phyloP scores from a whole-genome alignment of 139 green algal species.

The Axilococcus clingmanii region DNA sequence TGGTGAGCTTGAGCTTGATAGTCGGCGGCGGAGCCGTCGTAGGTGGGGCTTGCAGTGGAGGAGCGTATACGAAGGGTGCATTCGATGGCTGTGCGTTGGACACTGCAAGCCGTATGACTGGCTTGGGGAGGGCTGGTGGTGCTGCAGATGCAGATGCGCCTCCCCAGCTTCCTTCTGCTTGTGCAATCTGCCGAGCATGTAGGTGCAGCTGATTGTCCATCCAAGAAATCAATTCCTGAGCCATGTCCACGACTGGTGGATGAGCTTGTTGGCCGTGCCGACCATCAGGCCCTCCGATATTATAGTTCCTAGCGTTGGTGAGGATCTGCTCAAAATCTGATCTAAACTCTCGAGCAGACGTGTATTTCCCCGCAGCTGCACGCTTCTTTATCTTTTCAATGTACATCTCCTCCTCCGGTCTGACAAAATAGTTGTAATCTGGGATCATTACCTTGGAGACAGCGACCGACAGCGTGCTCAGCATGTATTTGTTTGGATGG shows the following conservation, averaged over 20 bases:
- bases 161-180: not conserved
- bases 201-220: not conserved
- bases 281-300: too few relatives aligned
- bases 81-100: too few relatives aligned
- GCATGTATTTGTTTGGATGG: not conserved
- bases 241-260: too few relatives aligned
- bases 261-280: too few relatives aligned
- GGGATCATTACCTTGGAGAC: conserved; percentile 8
- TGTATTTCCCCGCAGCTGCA: conserved; percentile 26
- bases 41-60: too few relatives aligned
- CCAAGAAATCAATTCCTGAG: not conserved
- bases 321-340: conserved; percentile 27
- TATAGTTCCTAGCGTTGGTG: conserved; percentile 34
- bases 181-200: not conserved
- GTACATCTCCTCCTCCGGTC: conserved; percentile 30
- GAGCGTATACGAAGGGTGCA: too few relatives aligned
- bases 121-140: not conserved
- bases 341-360: conserved; percentile 20
- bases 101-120: not conserved
- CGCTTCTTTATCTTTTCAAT: conserved; percentile 32
- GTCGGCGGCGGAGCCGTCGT: too few relatives aligned
- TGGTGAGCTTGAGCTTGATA: too few relatives aligned
- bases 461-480: conserved; percentile 10
- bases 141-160: not conserved
- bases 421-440: conserved; percentile 46